Base-by-base conservation (phyloP, 1,284 basidiomycete species). In the Pulveroboletus sp. region DNA sequence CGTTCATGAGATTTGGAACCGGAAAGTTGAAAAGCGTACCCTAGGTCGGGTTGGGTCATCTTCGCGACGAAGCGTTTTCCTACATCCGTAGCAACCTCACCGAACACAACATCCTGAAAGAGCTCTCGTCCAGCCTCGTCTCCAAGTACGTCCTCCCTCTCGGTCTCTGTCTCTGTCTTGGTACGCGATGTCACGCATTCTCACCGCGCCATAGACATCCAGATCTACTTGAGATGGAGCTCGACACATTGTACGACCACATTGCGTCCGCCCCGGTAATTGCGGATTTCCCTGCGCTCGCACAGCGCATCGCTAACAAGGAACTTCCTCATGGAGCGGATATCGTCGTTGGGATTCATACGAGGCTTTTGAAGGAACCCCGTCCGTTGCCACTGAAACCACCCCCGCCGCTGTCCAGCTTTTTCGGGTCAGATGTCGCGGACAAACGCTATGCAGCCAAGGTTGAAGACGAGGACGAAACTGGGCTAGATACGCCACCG, bases 51-150 rank as follows among this genome's bases (percentile, higher is more conserved):
- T 31, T 65, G 8, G 57, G 59, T 0, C 3, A 38, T 35, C 59
- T 64, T 29, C 64, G 67, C 18, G 54, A 65, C 9, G 54, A 56
- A 18, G 68, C 68, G 2, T 55, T 67, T 43, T 20, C 44, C 4
- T 47, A 56, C 40, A 64, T 70, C 9, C 49, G n/a, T 25, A 59
- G 36, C 24, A 68, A 54, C 29, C 56, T 69, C 9, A 57, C 65
- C 4, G 68, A 72, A 40, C 29, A 64, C 15, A 73, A 69, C 31
- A 55, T 73, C 12, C 25, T 69, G 14, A 33, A 45, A 29, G 68
- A 69, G 29, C 44, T 71, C 12, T 57, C 69, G 1, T 69, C 47
- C n/a, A 62, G 44, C 35, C 38, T 72, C 2, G 43, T 59, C 14
- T 61, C 68, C 2, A 70, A 25, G 67, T 71, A 12, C 1, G 33